Base-by-base conservation (phyloP, 768 basidiomycete genomes). In the Fomitopsis pulvina region DNA sequence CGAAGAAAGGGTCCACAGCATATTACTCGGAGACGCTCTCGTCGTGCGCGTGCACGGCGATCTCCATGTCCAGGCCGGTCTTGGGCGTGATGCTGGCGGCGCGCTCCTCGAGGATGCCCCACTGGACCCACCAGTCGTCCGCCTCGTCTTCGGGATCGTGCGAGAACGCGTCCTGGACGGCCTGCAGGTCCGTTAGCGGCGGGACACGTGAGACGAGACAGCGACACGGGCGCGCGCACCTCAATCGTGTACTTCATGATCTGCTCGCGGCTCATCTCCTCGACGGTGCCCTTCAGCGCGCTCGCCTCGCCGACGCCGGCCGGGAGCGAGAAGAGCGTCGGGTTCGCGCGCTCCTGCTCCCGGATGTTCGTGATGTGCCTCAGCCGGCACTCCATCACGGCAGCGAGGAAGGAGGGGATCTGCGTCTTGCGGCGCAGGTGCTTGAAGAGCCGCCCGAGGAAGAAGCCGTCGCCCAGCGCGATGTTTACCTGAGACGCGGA, bases 401-500 rank as follows among this genome's bases (percentile, higher is more conserved):
- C 65, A 41, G 55, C 37, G 7, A 68, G 57, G 48, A 68, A 58
- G 29, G 21, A 29, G 24, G 49, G 47, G 51, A 66, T 61, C 45
- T 68, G 66, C 12, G 58, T 55, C 11, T 42, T 48, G 8, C 48
- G 34, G 52, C 57, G 54, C n/a, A 66, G 52, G 45, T 66, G 60
- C 26, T 56, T 49, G 60, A 68, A 68, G 18, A 70, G 59, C 41
- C 61, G 60, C 29, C 65, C 66, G 45, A 70, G 62, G 3, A 63
- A 57, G 1, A 61, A 65, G 5, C 60, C 66, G 54, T 70, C 68
- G 42, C 65, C 63, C 8, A 59, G 51, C 1, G 63, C 61, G 53
- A 66, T 57, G 14, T 55, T 59, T 38, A 52, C 28, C 11, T 52
- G 18, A 41, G 53, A 55, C 41, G 50, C 8, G 10, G 53, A 55